These are phyloP conservation scores for Colletotrichum lini DNA, from an alignment of 2,329 filamentous ascomycete genomes.

Conservation along the genomic window DNA sequence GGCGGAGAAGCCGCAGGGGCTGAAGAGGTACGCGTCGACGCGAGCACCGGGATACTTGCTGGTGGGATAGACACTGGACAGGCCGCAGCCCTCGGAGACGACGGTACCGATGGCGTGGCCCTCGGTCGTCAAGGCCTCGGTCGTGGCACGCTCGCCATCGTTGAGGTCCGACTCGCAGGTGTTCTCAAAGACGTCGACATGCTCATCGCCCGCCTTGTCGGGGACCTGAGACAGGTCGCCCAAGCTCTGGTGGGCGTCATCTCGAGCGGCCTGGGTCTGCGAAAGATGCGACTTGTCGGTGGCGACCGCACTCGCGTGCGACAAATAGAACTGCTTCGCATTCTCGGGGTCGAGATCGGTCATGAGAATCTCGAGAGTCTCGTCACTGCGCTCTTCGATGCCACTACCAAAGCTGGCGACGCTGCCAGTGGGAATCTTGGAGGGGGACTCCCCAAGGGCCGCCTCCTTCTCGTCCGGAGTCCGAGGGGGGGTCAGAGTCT, in stretches of 20 bases:
- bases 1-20: slow-evolving; percentile 95
- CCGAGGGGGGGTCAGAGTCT: slow-evolving; percentile 83
- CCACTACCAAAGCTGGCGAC: slow-evolving; percentile 52
- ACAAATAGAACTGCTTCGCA: slow-evolving; percentile 79
- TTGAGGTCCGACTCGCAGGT: slow-evolving; percentile 66
- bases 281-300: slow-evolving; percentile 79
- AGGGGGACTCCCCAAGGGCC: slow-evolving; percentile 50
- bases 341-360: slow-evolving; percentile 78
- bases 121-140: slow-evolving; percentile 87
- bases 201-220: slow-evolving; percentile 65
- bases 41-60: slow-evolving; percentile 91
- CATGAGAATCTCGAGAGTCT: slow-evolving; percentile 83
- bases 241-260: slow-evolving; percentile 71
- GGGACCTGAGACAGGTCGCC: slow-evolving; percentile 67
- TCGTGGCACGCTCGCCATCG: slow-evolving; percentile 72
- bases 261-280: slow-evolving; percentile 74
- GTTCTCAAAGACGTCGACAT: slow-evolving; percentile 87
- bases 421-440: slow-evolving; percentile 69
- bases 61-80: slow-evolving; percentile 89
- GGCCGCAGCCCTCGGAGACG: slow-evolving; percentile 89
- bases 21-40: slow-evolving; percentile 96
- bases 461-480: slow-evolving; percentile 71
- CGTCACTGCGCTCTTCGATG: slow-evolving; percentile 72
- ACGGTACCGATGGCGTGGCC: slow-evolving; percentile 94
- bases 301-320: slow-evolving; percentile 88